phyloP scores from a whole-genome alignment of 2,329 filamentous ascomycete species.

The Pseudogymnoascus sp. region DNA sequence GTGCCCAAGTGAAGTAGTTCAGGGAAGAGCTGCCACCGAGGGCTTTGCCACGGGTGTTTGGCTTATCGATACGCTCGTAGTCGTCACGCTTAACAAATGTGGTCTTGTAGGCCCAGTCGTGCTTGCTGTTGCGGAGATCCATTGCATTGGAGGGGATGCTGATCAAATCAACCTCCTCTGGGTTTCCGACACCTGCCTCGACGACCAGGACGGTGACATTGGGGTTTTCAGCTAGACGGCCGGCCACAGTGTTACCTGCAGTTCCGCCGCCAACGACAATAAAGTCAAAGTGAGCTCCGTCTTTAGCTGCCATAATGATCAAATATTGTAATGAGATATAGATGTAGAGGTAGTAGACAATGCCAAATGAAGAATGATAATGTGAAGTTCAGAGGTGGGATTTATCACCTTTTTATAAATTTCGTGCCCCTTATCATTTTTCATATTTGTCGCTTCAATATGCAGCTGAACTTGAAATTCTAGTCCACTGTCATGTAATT shows the following conservation, averaged over 20 bases:
- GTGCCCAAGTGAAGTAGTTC: conserved; percentile 60
- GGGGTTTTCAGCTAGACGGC: conserved; percentile 42
- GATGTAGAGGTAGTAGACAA: no score
- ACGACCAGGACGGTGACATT: conserved; percentile 40
- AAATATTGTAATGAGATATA: no score
- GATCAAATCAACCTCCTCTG: conserved; percentile 42
- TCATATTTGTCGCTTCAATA: neutral
- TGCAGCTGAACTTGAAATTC: neutral
- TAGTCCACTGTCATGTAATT: neutral
- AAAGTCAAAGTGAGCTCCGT: conserved; percentile 33
- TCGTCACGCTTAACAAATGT: conserved; percentile 51
- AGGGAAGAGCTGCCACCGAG: conserved; percentile 44
- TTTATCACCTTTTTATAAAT: neutral
- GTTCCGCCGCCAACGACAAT: conserved; percentile 37
- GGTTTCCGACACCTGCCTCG: conserved; percentile 40
- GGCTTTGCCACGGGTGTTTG: conserved; percentile 41
- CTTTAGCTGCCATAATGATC: neutral
- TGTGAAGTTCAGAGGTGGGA: no score
- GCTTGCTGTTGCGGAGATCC: conserved; percentile 44
- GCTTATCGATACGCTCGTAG: conserved; percentile 54
- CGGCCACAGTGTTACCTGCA: conserved; percentile 40
- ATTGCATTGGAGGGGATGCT: conserved; percentile 46
- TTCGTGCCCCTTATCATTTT: neutral
- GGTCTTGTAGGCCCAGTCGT: conserved; percentile 55
- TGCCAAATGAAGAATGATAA: no score